Conservation (phyloP, 1,284 basidiomycete species). For the Heterobasidion parviporum region DNA sequence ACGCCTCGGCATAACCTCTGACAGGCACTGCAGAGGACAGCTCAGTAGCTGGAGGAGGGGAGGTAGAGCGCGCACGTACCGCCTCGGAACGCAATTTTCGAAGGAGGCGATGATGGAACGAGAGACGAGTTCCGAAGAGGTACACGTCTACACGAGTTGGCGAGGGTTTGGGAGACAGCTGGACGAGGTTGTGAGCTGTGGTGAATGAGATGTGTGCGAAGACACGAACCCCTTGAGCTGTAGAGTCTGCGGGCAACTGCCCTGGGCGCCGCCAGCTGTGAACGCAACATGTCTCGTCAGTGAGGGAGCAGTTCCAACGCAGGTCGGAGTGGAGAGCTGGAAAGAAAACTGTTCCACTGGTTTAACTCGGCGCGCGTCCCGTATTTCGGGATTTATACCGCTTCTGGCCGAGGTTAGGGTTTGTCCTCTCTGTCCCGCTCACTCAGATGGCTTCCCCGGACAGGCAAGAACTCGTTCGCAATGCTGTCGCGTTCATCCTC, state of each 20-base stretch:
- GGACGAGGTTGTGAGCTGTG: background rate
- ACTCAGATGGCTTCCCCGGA: constrained; percentile 40
- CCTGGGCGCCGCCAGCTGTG: constrained; percentile 42
- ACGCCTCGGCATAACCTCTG: constrained; percentile 71
- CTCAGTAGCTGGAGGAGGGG: background rate
- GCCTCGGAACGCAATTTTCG: constrained; percentile 2
- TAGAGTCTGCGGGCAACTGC: constrained; percentile 41
- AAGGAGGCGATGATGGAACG: constrained; percentile 4
- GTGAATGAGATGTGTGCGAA: background rate
- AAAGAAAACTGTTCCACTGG: background rate
- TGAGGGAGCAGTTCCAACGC: background rate
- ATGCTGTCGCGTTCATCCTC: constrained; percentile 74
- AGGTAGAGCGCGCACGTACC: constrained; percentile 1
- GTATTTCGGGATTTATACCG: background rate
- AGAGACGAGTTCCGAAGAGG: constrained; percentile 3
- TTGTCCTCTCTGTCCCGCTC: background rate
- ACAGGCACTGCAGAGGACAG: constrained; percentile 23
- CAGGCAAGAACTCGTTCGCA: constrained; percentile 67
- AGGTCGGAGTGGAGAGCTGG: background rate
- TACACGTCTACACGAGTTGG: constrained; percentile 6
- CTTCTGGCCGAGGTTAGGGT: constrained; percentile 3
- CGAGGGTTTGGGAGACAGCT: constrained; percentile 13
- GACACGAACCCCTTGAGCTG: constrained; percentile 35
- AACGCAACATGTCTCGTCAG: constrained; percentile 26
- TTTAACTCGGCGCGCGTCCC: background rate